phyloP scores from a whole-genome alignment of 75 land plant genomes.

The Pseudotsuga menziesii region DNA sequence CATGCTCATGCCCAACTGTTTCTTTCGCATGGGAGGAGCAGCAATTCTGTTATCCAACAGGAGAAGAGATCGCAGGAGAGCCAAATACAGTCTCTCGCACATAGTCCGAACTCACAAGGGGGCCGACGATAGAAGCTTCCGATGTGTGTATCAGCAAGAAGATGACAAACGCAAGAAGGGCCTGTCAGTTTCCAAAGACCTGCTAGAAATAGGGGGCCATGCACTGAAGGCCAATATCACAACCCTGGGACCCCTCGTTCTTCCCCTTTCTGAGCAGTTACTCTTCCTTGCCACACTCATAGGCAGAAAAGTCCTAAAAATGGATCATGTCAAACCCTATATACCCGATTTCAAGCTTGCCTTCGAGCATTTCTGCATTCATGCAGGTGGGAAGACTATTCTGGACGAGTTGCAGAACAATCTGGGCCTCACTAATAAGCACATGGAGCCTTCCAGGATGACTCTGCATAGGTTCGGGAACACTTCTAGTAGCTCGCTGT shows the following conservation, averaged over 20 bases:
- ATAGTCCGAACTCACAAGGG: constrained; percentile 88
- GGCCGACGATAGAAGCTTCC: constrained; percentile 63
- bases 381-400: constrained; percentile 74
- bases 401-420: constrained; percentile 77
- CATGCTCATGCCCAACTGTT: constrained; percentile 74
- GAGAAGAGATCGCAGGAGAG: constrained; percentile 45
- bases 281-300: constrained; percentile 46
- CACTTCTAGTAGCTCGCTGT: constrained; percentile 62
- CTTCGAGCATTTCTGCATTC: constrained; percentile 83
- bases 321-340: constrained; percentile 36
- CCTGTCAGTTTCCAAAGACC: constrained; percentile 61
- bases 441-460: constrained; percentile 82
- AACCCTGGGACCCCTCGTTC: constrained; percentile 64
- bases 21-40: constrained; percentile 81
- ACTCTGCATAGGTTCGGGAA: constrained; percentile 76
- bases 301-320: constrained; percentile 27
- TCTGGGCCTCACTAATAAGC: constrained; percentile 44
- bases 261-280: constrained; percentile 65
- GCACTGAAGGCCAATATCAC: constrained; percentile 69
- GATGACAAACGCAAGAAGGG: constrained; percentile 67
- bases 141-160: constrained; percentile 77
- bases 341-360: constrained; percentile 67
- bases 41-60: constrained; percentile 77
- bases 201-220: constrained; percentile 62
- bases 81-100: constrained; percentile 78